A percentile compares a stretch with the other conserved stretches of the same genome.
phyloP scores from a whole-genome alignment of 2,329 filamentous ascomycete genomes.

The Scedosporium dehoogii region DNA sequence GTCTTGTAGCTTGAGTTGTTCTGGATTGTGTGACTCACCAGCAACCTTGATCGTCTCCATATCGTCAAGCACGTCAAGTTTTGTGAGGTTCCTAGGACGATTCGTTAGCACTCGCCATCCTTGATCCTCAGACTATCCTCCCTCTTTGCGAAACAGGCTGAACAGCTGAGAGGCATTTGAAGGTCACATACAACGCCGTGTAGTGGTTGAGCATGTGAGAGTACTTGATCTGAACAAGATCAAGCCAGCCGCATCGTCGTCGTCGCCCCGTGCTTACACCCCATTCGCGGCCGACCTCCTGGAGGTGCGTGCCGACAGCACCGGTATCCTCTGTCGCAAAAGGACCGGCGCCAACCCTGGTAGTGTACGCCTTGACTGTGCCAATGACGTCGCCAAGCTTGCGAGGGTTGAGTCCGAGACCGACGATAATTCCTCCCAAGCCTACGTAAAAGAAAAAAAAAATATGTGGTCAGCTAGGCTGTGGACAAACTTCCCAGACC shows the following conservation, averaged over 20 bases:
- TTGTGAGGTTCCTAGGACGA: conserved; percentile 5
- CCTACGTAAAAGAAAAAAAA: background rate
- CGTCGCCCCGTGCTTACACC: conserved; percentile 11
- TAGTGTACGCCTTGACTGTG: conserved; percentile 54
- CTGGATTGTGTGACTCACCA: background rate
- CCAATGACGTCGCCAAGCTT: conserved; percentile 50
- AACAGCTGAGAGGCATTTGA: background rate
- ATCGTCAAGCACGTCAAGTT: conserved; percentile 61
- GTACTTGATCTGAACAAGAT: conserved; percentile 61
- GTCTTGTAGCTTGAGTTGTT: background rate
- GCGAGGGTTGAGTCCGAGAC: conserved; percentile 31
- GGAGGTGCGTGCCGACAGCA: conserved; percentile 26
- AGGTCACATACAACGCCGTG: conserved; percentile 30
- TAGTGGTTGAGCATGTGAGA: conserved; percentile 55
- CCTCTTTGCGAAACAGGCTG: background rate
- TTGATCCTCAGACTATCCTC: background rate
- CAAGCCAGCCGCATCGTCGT: conserved; percentile 37
- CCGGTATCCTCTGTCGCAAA: conserved; percentile 50
- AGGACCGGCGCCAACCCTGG: conserved; percentile 48
- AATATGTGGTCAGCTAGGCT: background rate
- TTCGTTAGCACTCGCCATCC: background rate
- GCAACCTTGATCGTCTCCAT: conserved; percentile 58
- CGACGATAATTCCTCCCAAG: conserved; percentile 16
- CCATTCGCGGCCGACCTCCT: conserved; percentile 32
- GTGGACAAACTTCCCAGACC: background rate